phyloP scores from a whole-genome alignment of 768 basidiomycete genomes.

The Leccinum subtestaceum region DNA sequence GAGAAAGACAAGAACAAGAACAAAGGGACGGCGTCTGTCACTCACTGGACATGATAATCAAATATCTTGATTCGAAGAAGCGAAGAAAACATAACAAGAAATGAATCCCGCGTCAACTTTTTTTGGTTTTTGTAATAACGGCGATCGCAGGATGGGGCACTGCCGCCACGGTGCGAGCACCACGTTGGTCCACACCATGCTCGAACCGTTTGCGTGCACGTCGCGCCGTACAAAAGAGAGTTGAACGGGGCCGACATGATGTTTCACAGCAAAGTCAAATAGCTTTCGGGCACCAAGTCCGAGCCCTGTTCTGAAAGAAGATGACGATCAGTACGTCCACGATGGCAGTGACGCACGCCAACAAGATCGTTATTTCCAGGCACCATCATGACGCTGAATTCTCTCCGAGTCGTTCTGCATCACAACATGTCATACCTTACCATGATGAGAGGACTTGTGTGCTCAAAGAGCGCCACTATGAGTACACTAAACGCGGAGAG shows the following conservation, averaged over 20 bases:
- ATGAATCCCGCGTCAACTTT: not conserved
- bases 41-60: not conserved
- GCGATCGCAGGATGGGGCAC: not conserved
- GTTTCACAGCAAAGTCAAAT: not conserved
- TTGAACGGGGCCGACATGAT: not conserved
- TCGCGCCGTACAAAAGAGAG: not conserved
- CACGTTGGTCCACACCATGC: not conserved
- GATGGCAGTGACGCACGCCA: not conserved
- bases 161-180: not conserved
- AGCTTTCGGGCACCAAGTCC: not conserved
- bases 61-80: not conserved
- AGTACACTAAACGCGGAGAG: not conserved
- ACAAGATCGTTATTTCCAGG: not conserved
- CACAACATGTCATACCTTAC: not conserved
- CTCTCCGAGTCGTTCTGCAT: not conserved
- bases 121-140: not conserved
- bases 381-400: not conserved
- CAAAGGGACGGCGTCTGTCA: not conserved
- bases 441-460: not conserved
- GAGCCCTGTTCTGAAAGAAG: not conserved
- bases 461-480: not conserved
- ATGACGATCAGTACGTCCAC: slow-evolving; percentile 1
- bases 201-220: not conserved
- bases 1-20: not conserved
- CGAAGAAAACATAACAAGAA: not conserved